Evolutionary conservation across 2,329 filamentous ascomycete genomes (phyloP).

Genomic region (Grosmannia serpens): DNA sequence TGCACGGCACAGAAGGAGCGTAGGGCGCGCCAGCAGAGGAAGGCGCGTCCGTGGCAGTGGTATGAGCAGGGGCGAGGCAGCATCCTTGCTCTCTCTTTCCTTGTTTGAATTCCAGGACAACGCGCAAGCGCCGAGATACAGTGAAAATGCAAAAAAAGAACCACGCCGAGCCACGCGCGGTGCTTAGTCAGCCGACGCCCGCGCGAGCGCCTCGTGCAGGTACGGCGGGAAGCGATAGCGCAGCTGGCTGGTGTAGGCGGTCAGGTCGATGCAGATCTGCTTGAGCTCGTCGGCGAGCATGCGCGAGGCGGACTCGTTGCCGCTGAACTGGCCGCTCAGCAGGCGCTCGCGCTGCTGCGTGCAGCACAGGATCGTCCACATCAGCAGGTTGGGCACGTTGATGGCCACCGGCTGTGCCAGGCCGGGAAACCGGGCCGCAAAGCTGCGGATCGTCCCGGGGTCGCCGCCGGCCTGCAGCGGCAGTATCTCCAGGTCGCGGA

Average conservation of each 20-base stretch:
- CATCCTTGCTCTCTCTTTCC: not conserved
- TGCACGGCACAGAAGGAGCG: not conserved
- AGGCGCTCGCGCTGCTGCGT: conserved; percentile 65
- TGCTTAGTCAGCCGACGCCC: conserved; percentile 57
- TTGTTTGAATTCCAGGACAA: not conserved
- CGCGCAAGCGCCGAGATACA: not conserved
- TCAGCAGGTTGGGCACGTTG: conserved; percentile 80
- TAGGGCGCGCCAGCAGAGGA: not conserved
- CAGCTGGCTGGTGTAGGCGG: conserved; percentile 87
- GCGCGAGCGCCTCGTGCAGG: conserved; percentile 78
- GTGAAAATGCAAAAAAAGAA: not conserved
- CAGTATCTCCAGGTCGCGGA: conserved; percentile 64
- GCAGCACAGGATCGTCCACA: conserved; percentile 88
- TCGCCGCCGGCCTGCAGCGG: conserved; percentile 67
- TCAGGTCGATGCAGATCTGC: conserved; percentile 77
- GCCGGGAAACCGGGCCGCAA: conserved; percentile 68
- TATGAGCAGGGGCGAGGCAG: not conserved
- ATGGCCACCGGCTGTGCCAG: conserved; percentile 72
- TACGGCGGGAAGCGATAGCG: conserved; percentile 80
- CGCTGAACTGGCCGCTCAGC: conserved; percentile 60
- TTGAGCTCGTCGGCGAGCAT: conserved; percentile 59
- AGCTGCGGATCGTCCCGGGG: conserved; percentile 64
- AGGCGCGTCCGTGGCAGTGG: too few relatives aligned
- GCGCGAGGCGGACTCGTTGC: conserved; percentile 52
- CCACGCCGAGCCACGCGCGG: not conserved